Base-by-base conservation (phyloP, 306 rosid species). In the Glycine latifolia region DNA sequence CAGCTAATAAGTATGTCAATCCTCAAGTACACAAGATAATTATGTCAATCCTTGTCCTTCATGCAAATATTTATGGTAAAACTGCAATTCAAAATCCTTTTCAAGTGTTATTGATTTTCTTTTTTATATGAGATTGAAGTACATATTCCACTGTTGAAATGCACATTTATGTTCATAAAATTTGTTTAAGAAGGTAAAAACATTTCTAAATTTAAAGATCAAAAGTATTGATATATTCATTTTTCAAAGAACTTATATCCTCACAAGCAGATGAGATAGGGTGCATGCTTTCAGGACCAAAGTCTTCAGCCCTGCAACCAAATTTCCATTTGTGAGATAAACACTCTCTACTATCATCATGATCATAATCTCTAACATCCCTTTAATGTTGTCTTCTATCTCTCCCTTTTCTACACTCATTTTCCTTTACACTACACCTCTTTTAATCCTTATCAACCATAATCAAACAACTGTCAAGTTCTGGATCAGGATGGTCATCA, bases 401-500 rank as follows among this genome's bases (percentile, higher is more conserved):
- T 80, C 80, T 83, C 46, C 83, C 99, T 48, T 95, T 97, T 82
- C 90, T 90, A 72, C 85, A 78, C 33, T 96, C 99, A 79, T 88
- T 92, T 75, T 94, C 98, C 85, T 91, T 96, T 66, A 91, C 99
- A 14, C 49, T 50, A 44, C 87, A 94, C 83, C 92, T 91, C 71
- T 89, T 87, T 75, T 90, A 94, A 79, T 95, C 98, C 87, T 92
- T 95, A 68, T 91, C 98, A 15, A 66, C 46, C 83, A 87, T 95
- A 82, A 88, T 77, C 79, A 89, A 81, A 72, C 87, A 69, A 79
- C 90, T 89, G 81, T 89, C 99, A 80, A 86, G 91, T 80, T 95
- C 97, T 52, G 86, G 91, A 84, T 91, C 97, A 71, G 94, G 94
- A 80, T 87, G 91, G 76, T 92, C 97, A 82, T 88, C 90, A 82